A percentile compares a stretch with the other conserved stretches of the same genome.
phyloP scores from a whole-genome alignment of 495 filamentous ascomycete species.

The Coniosporium apollinis region DNA sequence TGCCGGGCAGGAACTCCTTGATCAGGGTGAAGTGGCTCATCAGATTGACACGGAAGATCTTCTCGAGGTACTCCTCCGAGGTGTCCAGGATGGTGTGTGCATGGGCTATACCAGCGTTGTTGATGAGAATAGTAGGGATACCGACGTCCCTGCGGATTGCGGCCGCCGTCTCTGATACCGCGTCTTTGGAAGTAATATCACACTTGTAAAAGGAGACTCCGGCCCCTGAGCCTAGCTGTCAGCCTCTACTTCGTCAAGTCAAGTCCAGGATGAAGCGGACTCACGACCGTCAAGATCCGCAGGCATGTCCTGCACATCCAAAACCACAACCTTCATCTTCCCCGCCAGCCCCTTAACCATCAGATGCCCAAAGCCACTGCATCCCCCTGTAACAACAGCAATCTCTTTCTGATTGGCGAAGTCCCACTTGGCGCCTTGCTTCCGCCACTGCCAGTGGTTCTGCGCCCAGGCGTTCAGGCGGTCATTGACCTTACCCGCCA shows the following conservation, averaged over 20 bases:
- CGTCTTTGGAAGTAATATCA: constrained; percentile 34
- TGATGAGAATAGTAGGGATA: constrained; percentile 38
- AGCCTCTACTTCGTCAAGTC: too few species aligned
- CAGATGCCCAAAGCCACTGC: constrained; percentile 37
- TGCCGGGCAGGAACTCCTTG: constrained; percentile 42
- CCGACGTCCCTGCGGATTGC: constrained; percentile 31
- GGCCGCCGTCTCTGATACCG: constrained; percentile 27
- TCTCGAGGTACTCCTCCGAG: constrained; percentile 28
- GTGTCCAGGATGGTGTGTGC: constrained; percentile 32
- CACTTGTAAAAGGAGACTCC: constrained; percentile 30
- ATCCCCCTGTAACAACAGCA: constrained; percentile 40
- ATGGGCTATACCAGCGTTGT: constrained; percentile 41
- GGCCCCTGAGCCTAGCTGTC: constrained; percentile 2
- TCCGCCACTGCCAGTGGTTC: constrained; percentile 32
- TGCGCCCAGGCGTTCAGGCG: constrained; percentile 26
- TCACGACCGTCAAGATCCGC: constrained; percentile 9
- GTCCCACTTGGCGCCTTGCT: constrained; percentile 25
- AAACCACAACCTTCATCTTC: too few species aligned
- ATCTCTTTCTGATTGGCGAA: constrained; percentile 37
- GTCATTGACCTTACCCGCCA: constrained; percentile 28
- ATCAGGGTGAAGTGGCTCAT: constrained; percentile 40
- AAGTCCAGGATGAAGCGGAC: constrained; percentile 1
- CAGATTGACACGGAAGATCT: constrained; percentile 41
- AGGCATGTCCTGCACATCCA: constrained; percentile 14
- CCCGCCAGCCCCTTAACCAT: constrained; percentile 27